These are phyloP conservation scores for Parafenestella ontariensis DNA, from an alignment of 2,329 filamentous ascomycete genomes.

Conservation along the genomic window DNA sequence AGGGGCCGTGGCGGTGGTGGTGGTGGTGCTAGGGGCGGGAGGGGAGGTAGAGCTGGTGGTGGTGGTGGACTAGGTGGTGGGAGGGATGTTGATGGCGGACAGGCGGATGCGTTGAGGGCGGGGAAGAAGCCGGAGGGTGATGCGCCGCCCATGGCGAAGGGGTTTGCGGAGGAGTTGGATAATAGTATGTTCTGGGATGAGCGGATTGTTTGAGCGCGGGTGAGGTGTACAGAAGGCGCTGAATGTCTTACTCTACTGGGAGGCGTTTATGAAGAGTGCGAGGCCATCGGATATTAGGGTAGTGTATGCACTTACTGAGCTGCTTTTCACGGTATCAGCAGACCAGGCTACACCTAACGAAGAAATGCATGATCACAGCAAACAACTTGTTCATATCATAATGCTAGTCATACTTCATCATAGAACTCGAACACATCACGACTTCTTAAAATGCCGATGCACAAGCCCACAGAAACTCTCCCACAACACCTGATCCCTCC, in stretches of 20 bases:
- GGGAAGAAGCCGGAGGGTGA: slow-evolving; percentile 26
- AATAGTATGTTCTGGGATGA: slow-evolving; percentile 40
- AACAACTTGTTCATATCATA: not conserved
- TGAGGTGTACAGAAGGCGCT: not conserved
- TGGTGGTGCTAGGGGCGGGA: slow-evolving; percentile 4
- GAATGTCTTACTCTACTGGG: not conserved
- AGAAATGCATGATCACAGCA: not conserved
- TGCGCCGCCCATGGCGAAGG: slow-evolving; percentile 36
- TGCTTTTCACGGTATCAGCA: not conserved
- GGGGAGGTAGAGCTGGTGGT: not conserved
- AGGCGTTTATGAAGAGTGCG: not conserved
- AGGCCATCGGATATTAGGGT: not conserved
- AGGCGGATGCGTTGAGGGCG: slow-evolving; percentile 24
- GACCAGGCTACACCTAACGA: not conserved
- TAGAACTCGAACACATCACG: not conserved
- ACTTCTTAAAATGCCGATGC: slow-evolving; percentile 32
- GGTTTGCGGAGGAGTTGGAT: slow-evolving; percentile 36
- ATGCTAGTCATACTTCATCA: not conserved
- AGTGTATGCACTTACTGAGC: not conserved
- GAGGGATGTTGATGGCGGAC: slow-evolving; percentile 1
- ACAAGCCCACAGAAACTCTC: slow-evolving; percentile 84
- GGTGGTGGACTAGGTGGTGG: slow-evolving; percentile 1
- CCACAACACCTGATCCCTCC: slow-evolving; percentile 75
- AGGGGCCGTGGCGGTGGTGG: slow-evolving; percentile 5
- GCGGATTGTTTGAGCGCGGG: slow-evolving; percentile 23